Base-by-base conservation (phyloP, 2,329 filamentous ascomycete species). In the Sclerotinia sclerotiorum region DNA sequence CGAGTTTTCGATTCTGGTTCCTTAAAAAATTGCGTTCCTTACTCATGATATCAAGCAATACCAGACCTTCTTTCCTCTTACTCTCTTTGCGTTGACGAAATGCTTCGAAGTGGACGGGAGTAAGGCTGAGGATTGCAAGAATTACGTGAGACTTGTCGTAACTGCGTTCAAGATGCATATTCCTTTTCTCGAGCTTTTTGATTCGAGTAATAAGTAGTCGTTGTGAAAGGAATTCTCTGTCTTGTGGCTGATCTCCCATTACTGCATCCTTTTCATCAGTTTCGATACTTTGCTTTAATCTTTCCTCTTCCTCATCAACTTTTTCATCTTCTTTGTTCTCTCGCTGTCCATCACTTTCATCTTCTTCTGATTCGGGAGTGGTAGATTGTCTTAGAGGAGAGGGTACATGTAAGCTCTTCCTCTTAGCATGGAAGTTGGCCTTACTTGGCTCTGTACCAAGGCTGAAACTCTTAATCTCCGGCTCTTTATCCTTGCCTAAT, bases 81-180 rank as follows among this genome's bases (percentile, higher is more conserved):
- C 46, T 10, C 17, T 63, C 60, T 27, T 63, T 63, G 1, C 46
- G 60, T 39, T 63, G 29, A 13, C 60, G 46, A 19, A 51, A 27
- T 29, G 60, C 60, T 52, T 63, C 60, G 46, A 63, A 63, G 15
- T 63, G 29, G 19, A 63, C 32, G 2, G 60, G 60, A 4, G 46
- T 63, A 19, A 63, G 48, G 51, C 60, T 63, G 13, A 63, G 48
- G 17, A 63, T 39, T 63, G 60, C 60, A 15, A n/a, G 60, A 13
- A n/a, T 51, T 27, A 42, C 29, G 17, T 63, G 46, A 5, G n/a
- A 2, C 46, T 27, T 63, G 46, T 63, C 60, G 7, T 63, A 46
- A 51, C 51, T 39, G n/a, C 32, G 46, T 35, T 51, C 60, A 39
- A 63, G 60, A 51, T n/a, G 32, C 8, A 63, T 39, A 27, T 63